Evolutionary conservation across 345 rosid species (phyloP), one percentile per base, ranked within the genome.

Genomic region (Salix koriyanagi): DNA sequence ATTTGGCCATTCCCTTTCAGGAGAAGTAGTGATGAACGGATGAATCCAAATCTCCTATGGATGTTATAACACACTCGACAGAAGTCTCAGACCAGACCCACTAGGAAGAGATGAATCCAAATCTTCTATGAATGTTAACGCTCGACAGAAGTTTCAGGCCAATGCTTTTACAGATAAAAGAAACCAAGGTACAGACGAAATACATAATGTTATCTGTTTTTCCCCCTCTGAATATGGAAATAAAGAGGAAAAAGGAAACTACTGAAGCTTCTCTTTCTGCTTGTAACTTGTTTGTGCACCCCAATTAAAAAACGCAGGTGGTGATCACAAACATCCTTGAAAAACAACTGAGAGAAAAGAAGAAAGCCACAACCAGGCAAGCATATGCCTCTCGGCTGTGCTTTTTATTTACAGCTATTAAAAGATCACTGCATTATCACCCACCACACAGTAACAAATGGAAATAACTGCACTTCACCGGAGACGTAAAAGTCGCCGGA

Each of bases 401-500:
- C 69, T 15, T 13, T 68, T 69, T 23, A 39, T 69, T 14, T 41
- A 69, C 71, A 69, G 18, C 3, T 9, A 58, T 9, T 58, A 58
- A 9, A 41, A n/a, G 62, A 58, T 58, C 13, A 23, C 66, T 6
- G 15, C 19, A 56, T 19, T 56, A 5, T 18, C 16, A 54, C n/a
- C 10, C 28, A 5, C 25, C 37, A 28, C 48, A 36, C 44, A 30
- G n/a, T 6, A 11, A 19, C 56, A 1, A 66, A 16, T 0, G 48
- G 65, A 82, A 69, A 54, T 46, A 41, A 36, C 23, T 19, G 10
- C 32, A 7, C 54, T 64, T 90, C 88, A 91, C 69, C 81, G 88
- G 84, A 93, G 88, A 77, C 89, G 92, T 70, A 90, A 79, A 58
- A 90, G 84, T 56, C 94, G 88, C 50, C 92, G 89, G 87, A 84